A percentile compares a stretch with the other conserved stretches of the same genome.
Evolutionary conservation across 306 rosid species (phyloP).

Genomic region (Quercus berberidifolia): DNA sequence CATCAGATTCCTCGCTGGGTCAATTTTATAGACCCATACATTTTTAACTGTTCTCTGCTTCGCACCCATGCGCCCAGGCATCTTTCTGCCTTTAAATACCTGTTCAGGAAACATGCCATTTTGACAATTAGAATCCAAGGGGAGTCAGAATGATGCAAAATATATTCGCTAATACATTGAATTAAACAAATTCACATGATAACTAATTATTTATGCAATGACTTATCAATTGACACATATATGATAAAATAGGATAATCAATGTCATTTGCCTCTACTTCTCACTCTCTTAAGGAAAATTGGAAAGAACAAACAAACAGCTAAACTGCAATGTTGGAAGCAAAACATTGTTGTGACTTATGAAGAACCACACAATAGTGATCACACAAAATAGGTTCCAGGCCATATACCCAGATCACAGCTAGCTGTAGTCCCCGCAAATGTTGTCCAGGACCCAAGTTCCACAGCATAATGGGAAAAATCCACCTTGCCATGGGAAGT

Average conservation of each 20-base stretch:
- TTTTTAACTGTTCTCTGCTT: slow-evolving; percentile 85
- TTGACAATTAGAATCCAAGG: not conserved
- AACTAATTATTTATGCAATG: slow-evolving; percentile 9
- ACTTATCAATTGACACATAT: not conserved
- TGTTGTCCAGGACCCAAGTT: not conserved
- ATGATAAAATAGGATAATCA: not conserved
- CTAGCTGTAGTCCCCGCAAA: not conserved
- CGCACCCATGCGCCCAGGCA: slow-evolving; percentile 98
- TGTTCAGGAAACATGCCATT: slow-evolving; percentile 27
- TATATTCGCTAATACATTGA: not conserved
- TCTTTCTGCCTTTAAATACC: slow-evolving; percentile 80
- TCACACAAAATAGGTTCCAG: not conserved
- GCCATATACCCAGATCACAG: not conserved
- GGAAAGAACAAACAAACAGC: not conserved
- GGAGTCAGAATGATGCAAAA: not conserved
- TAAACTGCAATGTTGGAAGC: not conserved
- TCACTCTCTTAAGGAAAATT: not conserved
- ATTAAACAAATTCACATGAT: not conserved
- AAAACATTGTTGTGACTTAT: not conserved
- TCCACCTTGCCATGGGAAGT: not conserved
- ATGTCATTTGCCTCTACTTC: not conserved
- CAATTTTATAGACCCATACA: slow-evolving; percentile 93
- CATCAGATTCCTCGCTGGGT: slow-evolving; percentile 87
- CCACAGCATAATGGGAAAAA: not conserved
- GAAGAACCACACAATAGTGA: not conserved